A percentile compares a stretch with the other conserved stretches of the same genome.
Conservation (phyloP, 1,139 yeast genomes). For the Hyphopichia fennica region DNA sequence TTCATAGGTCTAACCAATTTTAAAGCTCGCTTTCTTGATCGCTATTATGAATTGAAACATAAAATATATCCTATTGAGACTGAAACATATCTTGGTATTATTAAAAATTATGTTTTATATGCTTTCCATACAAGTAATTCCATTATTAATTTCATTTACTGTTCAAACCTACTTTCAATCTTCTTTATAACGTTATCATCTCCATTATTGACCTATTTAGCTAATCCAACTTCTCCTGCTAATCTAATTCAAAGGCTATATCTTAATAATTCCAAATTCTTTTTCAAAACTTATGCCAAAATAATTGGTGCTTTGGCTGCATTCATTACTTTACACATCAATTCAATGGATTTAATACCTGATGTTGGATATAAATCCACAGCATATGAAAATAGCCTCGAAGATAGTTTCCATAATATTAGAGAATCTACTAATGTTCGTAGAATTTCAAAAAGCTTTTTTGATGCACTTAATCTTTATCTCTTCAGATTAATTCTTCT, state of each 20-base stretch:
- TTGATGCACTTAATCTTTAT: conserved; percentile 34
- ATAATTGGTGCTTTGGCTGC: conserved; percentile 37
- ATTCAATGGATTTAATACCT: conserved; percentile 27
- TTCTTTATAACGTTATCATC: conserved; percentile 36
- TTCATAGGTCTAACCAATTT: conserved; percentile 21
- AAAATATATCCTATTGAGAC: background rate
- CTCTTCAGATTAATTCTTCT: conserved; percentile 35
- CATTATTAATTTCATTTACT: conserved; percentile 35
- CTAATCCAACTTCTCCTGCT: conserved; percentile 11
- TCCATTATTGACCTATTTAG: conserved; percentile 23
- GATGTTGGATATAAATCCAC: conserved; percentile 19
- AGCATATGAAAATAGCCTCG: conserved; percentile 10
- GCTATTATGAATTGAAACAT: conserved; percentile 28
- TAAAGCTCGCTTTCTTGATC: conserved; percentile 25
- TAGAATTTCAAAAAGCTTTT: conserved; percentile 24
- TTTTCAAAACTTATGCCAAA: conserved; percentile 37
- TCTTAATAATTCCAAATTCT: conserved; percentile 21
- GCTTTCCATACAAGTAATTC: conserved; percentile 32
- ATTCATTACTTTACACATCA: conserved; percentile 26
- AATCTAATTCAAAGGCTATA: conserved; percentile 10
- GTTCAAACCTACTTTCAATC: conserved; percentile 39
- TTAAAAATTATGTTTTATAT: conserved; percentile 19
- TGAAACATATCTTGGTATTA: conserved; percentile 7
- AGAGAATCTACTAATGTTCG: conserved; percentile 17
- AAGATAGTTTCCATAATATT: conserved; percentile 3